Conservation (phyloP, 345 rosid species). For the Barbarea vulgaris region DNA sequence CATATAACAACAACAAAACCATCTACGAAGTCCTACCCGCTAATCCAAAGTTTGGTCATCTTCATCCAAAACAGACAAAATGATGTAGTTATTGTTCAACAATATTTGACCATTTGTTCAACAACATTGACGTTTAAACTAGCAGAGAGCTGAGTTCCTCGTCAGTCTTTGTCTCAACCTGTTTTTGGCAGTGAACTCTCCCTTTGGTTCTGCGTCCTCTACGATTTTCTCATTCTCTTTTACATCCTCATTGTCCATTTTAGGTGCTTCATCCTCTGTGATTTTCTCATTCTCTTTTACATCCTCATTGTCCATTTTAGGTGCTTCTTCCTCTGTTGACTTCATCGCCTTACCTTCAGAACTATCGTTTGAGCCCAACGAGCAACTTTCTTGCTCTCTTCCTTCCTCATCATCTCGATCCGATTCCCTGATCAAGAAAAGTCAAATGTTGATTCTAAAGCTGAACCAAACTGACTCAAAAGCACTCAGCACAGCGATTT, state of each 20-base stretch:
- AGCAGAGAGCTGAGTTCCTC: constrained; percentile 55
- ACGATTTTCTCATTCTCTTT: constrained; percentile 37
- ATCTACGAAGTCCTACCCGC: neutral
- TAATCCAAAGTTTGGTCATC: constrained; percentile 13
- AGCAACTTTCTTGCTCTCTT: constrained; percentile 31
- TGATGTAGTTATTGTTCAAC: neutral
- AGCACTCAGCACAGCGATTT: neutral
- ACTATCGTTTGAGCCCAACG: constrained; percentile 25
- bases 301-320: constrained; percentile 16
- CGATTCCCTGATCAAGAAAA: constrained; percentile 44
- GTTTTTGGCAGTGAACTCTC: constrained; percentile 45
- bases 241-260: neutral
- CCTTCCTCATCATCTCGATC: constrained; percentile 38
- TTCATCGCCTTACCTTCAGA: constrained; percentile 41
- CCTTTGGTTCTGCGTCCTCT: constrained; percentile 36
- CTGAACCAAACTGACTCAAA: neutral
- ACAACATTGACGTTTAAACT: constrained; percentile 46
- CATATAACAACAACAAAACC: neutral
- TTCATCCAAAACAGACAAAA: neutral
- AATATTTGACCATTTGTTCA: constrained; percentile 35
- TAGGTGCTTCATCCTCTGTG: constrained; percentile 38
- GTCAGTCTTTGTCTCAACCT: constrained; percentile 62
- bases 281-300: constrained; percentile 36
- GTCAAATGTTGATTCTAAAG: neutral
- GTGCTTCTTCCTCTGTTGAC: constrained; percentile 39